Percentiles rank a stretch among this genome's conserved stretches.
These are phyloP conservation scores for Albophoma yamanashiensis DNA, from an alignment of 2,329 filamentous ascomycete species.

Conservation along the genomic window DNA sequence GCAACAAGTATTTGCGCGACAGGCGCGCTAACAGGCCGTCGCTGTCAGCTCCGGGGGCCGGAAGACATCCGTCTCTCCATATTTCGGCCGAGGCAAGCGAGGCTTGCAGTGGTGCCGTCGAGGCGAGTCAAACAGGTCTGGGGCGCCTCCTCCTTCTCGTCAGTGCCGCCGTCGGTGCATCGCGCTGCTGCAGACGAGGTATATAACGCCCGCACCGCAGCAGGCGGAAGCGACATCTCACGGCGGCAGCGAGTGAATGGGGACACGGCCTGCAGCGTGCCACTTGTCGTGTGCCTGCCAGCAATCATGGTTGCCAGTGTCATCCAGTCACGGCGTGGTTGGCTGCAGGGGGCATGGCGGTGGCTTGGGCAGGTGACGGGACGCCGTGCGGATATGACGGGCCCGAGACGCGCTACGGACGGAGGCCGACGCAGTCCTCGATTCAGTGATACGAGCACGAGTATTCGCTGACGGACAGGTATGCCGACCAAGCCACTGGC, in stretches of 20 bases:
- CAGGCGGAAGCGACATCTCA: background rate
- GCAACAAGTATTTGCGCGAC: background rate
- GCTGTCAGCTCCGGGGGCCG: background rate
- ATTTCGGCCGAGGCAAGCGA: background rate
- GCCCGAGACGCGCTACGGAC: background rate
- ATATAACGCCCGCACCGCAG: background rate
- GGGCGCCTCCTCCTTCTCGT: background rate
- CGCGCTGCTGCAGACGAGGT: background rate
- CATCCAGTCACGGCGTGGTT: constrained; percentile 1
- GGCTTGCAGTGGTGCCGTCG: background rate
- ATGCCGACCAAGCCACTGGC: background rate
- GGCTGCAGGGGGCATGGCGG: constrained; percentile 2
- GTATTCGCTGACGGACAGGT: background rate
- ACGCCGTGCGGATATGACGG: background rate
- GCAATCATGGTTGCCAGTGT: background rate
- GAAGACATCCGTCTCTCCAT: background rate
- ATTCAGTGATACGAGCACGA: background rate
- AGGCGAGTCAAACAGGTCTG: background rate
- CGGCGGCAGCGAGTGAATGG: background rate
- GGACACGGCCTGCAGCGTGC: background rate
- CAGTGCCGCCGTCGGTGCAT: background rate
- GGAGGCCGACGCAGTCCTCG: background rate
- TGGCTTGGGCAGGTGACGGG: constrained; percentile 1
- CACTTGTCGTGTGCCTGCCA: background rate
- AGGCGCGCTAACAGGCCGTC: background rate